Conservation (phyloP, 2,329 filamentous ascomycete genomes). For the Trichophyton mentagrophytes region DNA sequence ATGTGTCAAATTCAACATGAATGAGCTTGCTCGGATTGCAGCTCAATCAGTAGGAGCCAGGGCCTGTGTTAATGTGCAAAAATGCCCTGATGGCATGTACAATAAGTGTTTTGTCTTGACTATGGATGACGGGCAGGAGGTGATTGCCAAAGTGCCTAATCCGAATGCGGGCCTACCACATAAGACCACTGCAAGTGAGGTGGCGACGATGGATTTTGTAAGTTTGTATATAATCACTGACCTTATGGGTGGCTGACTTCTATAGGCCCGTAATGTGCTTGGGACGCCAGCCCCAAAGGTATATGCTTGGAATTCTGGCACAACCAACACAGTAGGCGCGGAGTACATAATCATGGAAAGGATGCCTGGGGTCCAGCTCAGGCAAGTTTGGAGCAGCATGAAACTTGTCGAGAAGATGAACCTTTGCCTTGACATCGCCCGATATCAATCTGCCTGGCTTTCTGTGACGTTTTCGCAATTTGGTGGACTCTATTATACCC, state of each 20-base stretch:
- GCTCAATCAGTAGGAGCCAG: constrained; percentile 19
- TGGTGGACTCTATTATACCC: constrained; percentile 9
- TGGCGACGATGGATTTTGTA: constrained; percentile 26
- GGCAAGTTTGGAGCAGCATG: constrained; percentile 17
- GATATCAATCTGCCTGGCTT: constrained; percentile 4
- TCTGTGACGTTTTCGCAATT: constrained; percentile 4
- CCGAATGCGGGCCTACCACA: constrained; percentile 4
- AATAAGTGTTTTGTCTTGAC: constrained; percentile 17
- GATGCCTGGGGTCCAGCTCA: constrained; percentile 19
- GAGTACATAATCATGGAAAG: constrained; percentile 20
- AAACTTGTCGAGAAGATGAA: constrained; percentile 7
- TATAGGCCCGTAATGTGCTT: not conserved
- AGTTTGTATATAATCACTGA: not conserved
- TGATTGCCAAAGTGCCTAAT: constrained; percentile 10
- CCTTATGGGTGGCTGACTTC: not conserved
- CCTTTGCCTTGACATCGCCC: constrained; percentile 3
- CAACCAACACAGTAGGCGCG: constrained; percentile 16
- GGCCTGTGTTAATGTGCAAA: not conserved
- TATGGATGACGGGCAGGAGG: constrained; percentile 9
- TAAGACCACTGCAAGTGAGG: constrained; percentile 23
- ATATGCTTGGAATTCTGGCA: constrained; percentile 6
- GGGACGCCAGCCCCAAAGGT: constrained; percentile 6
- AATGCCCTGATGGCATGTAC: constrained; percentile 10
- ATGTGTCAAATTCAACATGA: constrained; percentile 21
- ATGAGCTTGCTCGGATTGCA: constrained; percentile 22